Percentiles rank a stretch among this genome's conserved stretches.
These are phyloP conservation scores for Marchantia paleacea DNA, from an alignment of 225 moss, liverwort and hornwort species.

Conservation along the genomic window DNA sequence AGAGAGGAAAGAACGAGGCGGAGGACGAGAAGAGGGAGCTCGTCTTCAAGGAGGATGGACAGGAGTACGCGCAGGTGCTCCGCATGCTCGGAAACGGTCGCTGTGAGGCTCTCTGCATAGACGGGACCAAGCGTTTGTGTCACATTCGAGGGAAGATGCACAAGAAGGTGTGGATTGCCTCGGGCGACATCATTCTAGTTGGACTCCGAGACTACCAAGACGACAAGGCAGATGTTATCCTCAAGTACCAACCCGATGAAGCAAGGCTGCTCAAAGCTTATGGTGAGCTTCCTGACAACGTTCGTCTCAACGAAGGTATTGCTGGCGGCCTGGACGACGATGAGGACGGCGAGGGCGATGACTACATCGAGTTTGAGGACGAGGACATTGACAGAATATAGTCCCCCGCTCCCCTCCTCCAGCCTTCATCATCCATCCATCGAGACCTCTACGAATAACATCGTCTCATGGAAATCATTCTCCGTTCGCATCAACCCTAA, in stretches of 20 bases:
- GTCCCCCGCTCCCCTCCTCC: background rate
- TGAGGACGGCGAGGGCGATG: slow-evolving; percentile 61
- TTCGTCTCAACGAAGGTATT: slow-evolving; percentile 66
- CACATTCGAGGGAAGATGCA: slow-evolving; percentile 78
- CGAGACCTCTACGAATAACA: too few relatives aligned
- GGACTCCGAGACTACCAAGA: slow-evolving; percentile 64
- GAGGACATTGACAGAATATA: slow-evolving; percentile 63
- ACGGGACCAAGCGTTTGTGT: slow-evolving; percentile 60
- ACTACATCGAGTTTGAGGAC: slow-evolving; percentile 63
- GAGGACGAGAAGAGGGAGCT: slow-evolving; percentile 75
- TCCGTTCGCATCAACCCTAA: too few relatives aligned
- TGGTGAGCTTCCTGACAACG: slow-evolving; percentile 56
- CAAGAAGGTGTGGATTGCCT: slow-evolving; percentile 77
- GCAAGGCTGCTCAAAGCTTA: slow-evolving; percentile 60
- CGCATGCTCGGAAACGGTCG: slow-evolving; percentile 67
- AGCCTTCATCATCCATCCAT: too few relatives aligned
- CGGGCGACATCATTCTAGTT: slow-evolving; percentile 65
- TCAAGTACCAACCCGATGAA: slow-evolving; percentile 61
- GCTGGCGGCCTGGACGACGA: slow-evolving; percentile 69
- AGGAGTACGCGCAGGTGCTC: slow-evolving; percentile 71
- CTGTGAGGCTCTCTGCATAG: slow-evolving; percentile 67
- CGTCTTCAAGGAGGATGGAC: slow-evolving; percentile 69
- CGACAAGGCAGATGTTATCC: slow-evolving; percentile 63
- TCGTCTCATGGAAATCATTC: too few relatives aligned
- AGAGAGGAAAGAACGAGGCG: slow-evolving; percentile 74